phyloP scores from a whole-genome alignment of 345 rosid genomes.

The Pistacia atlantica region DNA sequence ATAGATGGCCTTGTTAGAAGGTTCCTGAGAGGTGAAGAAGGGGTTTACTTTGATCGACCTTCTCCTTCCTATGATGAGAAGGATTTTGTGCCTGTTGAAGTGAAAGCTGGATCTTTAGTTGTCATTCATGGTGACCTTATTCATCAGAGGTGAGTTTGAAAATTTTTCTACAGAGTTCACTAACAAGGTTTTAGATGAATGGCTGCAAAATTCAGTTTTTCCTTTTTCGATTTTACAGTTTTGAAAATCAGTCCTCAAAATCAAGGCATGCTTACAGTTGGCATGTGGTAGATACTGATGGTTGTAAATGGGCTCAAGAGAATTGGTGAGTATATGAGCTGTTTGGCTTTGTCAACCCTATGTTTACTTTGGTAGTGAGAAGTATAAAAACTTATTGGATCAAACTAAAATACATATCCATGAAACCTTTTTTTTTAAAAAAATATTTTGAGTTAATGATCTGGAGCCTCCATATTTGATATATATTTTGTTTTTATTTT shows the following conservation, averaged over 20 bases:
- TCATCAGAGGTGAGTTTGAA: constrained; percentile 74
- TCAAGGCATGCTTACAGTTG: constrained; percentile 95
- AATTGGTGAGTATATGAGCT: constrained; percentile 63
- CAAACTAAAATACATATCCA: background rate
- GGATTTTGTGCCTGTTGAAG: constrained; percentile 84
- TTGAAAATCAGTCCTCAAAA: constrained; percentile 73
- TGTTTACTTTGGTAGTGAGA: background rate
- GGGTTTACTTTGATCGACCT: constrained; percentile 75
- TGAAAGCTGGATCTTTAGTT: constrained; percentile 90
- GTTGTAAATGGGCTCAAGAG: constrained; percentile 84
- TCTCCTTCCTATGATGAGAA: constrained; percentile 78
- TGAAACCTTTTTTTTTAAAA: background rate
- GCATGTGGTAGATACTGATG: constrained; percentile 90
- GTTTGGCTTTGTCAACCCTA: background rate
- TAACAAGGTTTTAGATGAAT: background rate
- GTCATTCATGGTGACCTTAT: constrained; percentile 88
- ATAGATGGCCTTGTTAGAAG: constrained; percentile 91
- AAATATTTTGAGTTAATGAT: background rate
- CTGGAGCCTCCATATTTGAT: background rate
- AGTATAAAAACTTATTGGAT: background rate
- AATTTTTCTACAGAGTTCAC: constrained; percentile 1
- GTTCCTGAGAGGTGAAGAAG: constrained; percentile 75
- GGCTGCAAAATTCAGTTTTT: background rate
- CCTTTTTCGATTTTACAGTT: constrained; percentile 41
- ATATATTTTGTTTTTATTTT: background rate